These are phyloP conservation scores for Sclerotinia borealis DNA, from an alignment of 2,329 filamentous ascomycete species.

Conservation along the genomic window DNA sequence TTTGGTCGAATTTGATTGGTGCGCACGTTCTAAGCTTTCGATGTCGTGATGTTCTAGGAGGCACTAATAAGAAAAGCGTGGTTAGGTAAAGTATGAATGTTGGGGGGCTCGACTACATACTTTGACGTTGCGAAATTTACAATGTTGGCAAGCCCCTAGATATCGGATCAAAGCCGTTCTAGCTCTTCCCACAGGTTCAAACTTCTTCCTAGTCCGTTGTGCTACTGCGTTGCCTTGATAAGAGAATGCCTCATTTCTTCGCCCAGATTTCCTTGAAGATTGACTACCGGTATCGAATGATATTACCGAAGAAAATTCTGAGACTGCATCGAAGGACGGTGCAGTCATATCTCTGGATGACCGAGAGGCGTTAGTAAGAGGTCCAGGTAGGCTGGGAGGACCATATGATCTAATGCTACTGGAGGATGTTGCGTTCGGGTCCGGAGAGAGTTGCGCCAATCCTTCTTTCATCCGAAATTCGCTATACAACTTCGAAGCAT, in stretches of 20 bases:
- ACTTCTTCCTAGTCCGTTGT: constrained; percentile 19
- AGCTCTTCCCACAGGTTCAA: constrained; percentile 21
- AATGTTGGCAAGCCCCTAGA: constrained; percentile 25
- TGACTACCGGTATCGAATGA: constrained; percentile 25
- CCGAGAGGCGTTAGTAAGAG: constrained; percentile 19
- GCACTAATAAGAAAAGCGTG: constrained; percentile 19
- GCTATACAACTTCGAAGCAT: constrained; percentile 23
- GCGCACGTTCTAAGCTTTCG: constrained; percentile 19
- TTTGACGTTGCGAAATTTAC: constrained; percentile 20
- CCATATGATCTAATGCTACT: constrained; percentile 15
- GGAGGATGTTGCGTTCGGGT: constrained; percentile 13
- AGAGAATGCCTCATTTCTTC: constrained; percentile 16
- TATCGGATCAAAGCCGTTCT: constrained; percentile 29
- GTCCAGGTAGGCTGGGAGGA: constrained; percentile 15
- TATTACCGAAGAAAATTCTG: constrained; percentile 28
- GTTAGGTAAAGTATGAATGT: constrained; percentile 11
- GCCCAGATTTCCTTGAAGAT: constrained; percentile 12
- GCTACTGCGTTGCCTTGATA: constrained; percentile 25
- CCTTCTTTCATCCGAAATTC: constrained; percentile 20
- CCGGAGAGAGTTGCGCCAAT: constrained; percentile 17
- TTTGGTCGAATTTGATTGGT: constrained; percentile 2
- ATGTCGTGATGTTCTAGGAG: constrained; percentile 30
- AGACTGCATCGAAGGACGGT: constrained; percentile 15
- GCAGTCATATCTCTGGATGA: constrained; percentile 20
- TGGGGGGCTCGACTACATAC: constrained; percentile 3